These are phyloP conservation scores for Pulicaria dysenterica DNA, from an alignment of 129 eudicot genomes.

Conservation along the genomic window DNA sequence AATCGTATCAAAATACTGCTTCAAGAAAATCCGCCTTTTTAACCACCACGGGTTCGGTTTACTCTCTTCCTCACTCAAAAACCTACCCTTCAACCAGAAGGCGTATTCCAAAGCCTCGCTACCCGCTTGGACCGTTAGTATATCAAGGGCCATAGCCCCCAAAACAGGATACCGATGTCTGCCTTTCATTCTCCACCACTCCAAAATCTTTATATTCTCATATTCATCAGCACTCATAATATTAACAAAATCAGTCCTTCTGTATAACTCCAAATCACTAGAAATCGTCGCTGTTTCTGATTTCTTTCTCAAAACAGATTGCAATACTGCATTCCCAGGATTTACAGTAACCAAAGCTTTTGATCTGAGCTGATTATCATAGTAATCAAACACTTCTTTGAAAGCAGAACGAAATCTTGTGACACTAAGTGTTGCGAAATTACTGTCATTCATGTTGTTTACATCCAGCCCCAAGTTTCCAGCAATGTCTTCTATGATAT, in stretches of 20 bases:
- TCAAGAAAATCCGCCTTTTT: slow-evolving; percentile 21
- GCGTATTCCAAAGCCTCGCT: not conserved
- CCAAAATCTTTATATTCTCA: not conserved
- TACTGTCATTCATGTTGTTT: not conserved
- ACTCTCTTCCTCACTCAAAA: not conserved
- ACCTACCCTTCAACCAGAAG: slow-evolving; percentile 25
- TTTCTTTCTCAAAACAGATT: slow-evolving; percentile 1
- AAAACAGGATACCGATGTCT: slow-evolving; percentile 22
- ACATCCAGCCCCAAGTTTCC: slow-evolving; percentile 1
- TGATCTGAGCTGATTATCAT: slow-evolving; percentile 2
- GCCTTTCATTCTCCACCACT: slow-evolving; percentile 28
- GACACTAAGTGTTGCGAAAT: not conserved
- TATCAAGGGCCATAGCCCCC: slow-evolving; percentile 11
- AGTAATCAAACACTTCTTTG: slow-evolving; percentile 22
- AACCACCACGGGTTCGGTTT: not conserved
- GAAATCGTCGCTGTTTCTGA: not conserved
- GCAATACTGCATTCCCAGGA: not conserved
- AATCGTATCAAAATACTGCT: slow-evolving; percentile 19
- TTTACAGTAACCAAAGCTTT: not conserved
- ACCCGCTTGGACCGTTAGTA: slow-evolving; percentile 20
- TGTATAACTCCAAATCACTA: slow-evolving; percentile 23
- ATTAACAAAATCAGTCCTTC: slow-evolving; percentile 6
- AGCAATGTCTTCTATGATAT: slow-evolving; percentile 17
- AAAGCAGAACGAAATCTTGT: not conserved
- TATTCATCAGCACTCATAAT: slow-evolving; percentile 23